A percentile compares a stretch with the other conserved stretches of the same genome.
Conservation (phyloP, 768 basidiomycete species). For the Leccinum broughii region DNA sequence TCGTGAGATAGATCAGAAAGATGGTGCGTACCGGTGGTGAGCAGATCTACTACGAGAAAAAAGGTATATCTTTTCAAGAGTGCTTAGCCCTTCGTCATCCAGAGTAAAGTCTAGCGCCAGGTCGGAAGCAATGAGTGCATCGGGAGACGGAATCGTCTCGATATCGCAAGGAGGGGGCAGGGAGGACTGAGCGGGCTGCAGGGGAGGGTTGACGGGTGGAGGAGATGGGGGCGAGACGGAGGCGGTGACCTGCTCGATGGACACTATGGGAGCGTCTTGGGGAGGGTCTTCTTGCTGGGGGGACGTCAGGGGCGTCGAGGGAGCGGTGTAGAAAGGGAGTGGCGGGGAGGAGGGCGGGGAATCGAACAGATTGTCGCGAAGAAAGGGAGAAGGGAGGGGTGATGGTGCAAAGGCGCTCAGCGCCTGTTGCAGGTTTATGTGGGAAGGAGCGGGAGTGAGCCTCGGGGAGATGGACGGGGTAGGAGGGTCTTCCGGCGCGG, state of each 20-base stretch:
- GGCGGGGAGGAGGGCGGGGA: conserved; percentile 40
- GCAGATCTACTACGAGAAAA: conserved; percentile 76
- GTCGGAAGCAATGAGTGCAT: conserved; percentile 31
- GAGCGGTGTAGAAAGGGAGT: conserved; percentile 49
- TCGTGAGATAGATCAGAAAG: background rate
- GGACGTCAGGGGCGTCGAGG: conserved; percentile 44
- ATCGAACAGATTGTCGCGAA: conserved; percentile 38
- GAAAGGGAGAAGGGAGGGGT: conserved; percentile 34
- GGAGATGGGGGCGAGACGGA: conserved; percentile 24
- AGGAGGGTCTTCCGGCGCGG: conserved; percentile 17
- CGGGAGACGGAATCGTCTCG: conserved; percentile 28
- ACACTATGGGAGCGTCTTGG: conserved; percentile 19
- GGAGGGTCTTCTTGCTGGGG: conserved; percentile 41
- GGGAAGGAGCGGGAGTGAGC: conserved; percentile 31
- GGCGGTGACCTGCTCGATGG: conserved; percentile 21
- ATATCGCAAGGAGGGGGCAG: conserved; percentile 26
- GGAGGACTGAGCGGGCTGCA: conserved; percentile 21
- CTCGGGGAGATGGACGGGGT: conserved; percentile 15
- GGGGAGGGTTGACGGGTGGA: conserved; percentile 24
- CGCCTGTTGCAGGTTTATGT: conserved; percentile 36
- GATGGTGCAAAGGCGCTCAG: conserved; percentile 30
- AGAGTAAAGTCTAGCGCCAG: conserved; percentile 42
- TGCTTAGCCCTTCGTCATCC: conserved; percentile 80
- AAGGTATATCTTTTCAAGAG: conserved; percentile 91
- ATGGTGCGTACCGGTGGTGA: conserved; percentile 48